Evolutionary conservation across 805 yeast genomes (phyloP).

Genomic region (Komagataella ulmi): DNA sequence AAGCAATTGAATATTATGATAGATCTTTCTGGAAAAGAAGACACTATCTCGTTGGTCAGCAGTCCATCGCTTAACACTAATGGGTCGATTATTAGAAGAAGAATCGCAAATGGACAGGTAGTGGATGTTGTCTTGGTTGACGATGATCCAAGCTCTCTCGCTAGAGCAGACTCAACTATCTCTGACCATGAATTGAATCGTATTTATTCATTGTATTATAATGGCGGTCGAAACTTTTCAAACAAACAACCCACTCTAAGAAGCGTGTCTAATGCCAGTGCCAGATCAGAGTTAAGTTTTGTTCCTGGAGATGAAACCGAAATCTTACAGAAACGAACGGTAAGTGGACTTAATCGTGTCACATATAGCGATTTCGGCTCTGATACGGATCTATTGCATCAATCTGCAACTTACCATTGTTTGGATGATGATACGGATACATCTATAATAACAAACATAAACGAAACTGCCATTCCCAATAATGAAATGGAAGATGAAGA

Average conservation of each 20-base stretch:
- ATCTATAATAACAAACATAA: not conserved
- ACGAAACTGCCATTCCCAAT: not conserved
- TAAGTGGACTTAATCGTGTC: not conserved
- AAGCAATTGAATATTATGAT: not conserved
- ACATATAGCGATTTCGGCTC: not conserved
- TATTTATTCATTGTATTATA: slow-evolving; percentile 1
- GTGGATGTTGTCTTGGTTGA: not conserved
- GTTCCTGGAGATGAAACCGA: not conserved
- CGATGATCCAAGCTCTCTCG: not conserved
- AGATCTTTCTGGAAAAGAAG: not conserved
- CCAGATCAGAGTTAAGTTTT: not conserved
- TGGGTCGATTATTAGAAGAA: not conserved
- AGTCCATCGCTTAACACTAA: not conserved
- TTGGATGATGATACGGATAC: not conserved
- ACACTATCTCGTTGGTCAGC: not conserved
- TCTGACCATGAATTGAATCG: not conserved
- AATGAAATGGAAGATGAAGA: not conserved
- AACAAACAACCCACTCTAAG: not conserved
- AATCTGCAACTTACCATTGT: not conserved
- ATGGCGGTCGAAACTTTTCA: slow-evolving; percentile 1
- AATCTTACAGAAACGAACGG: not conserved
- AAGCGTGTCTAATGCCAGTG: not conserved
- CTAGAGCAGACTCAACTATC: not conserved
- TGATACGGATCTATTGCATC: not conserved
- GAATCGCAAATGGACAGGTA: not conserved